These are phyloP conservation scores for Mychonastes homosphaera DNA, from an alignment of 139 green algal genomes.

Conservation along the genomic window DNA sequence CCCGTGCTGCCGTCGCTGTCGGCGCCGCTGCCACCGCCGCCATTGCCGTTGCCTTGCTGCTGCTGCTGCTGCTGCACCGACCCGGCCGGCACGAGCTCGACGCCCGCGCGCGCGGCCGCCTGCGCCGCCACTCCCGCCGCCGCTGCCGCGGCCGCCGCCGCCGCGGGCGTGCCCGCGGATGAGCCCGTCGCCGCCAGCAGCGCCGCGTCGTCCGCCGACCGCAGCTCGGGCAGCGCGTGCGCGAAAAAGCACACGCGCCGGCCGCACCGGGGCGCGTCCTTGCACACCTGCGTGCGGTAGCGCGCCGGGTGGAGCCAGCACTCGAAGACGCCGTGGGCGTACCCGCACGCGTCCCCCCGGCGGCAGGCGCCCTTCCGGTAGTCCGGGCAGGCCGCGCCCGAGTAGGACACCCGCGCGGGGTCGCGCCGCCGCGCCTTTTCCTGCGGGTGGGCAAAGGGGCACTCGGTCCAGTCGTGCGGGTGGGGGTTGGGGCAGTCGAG, in stretches of 20 bases:
- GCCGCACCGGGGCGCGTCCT: slow-evolving; percentile 63
- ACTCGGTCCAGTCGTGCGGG: slow-evolving; percentile 20
- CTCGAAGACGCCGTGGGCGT: slow-evolving; percentile 75
- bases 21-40: too few relatives aligned
- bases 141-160: too few relatives aligned
- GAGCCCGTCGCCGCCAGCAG: too few relatives aligned
- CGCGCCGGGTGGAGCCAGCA: slow-evolving; percentile 73
- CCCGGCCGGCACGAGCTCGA: too few relatives aligned
- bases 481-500: slow-evolving; percentile 1
- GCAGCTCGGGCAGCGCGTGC: slow-evolving; percentile 64
- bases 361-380: slow-evolving; percentile 74
- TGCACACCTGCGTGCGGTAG: slow-evolving; percentile 77
- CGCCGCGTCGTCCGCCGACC: too few relatives aligned
- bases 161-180: too few relatives aligned
- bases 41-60: too few relatives aligned
- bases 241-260: slow-evolving; percentile 86
- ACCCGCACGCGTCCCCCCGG: slow-evolving; percentile 54
- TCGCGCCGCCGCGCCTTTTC: slow-evolving; percentile 88
- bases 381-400: slow-evolving; percentile 83
- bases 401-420: slow-evolving; percentile 70
- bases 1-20: too few relatives aligned
- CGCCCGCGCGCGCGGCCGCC: too few relatives aligned
- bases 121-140: too few relatives aligned
- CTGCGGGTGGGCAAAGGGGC: slow-evolving; percentile 83
- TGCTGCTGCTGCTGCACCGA: too few relatives aligned